Percentiles rank a stretch among this genome's conserved stretches.
phyloP scores from a whole-genome alignment of 805 yeast species.

The Grigorovia yakushimaensis region DNA sequence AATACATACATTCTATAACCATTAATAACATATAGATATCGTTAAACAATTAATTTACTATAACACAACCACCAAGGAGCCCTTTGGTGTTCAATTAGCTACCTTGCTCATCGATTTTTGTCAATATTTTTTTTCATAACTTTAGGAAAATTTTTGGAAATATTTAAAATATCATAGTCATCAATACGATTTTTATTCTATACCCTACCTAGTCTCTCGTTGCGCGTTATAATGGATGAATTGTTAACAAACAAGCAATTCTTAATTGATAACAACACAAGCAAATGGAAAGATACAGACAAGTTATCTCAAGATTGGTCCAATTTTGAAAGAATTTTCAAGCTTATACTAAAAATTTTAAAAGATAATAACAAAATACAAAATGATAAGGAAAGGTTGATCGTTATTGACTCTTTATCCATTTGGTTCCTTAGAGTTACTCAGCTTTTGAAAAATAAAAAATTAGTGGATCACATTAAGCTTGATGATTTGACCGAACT shows the following conservation, averaged over 20 bases:
- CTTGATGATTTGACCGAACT: slow-evolving; percentile 1
- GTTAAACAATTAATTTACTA: no score
- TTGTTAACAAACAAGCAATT: background rate
- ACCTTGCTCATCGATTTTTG: no score
- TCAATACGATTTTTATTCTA: no score
- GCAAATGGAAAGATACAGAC: background rate
- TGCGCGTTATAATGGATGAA: background rate
- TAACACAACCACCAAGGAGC: no score
- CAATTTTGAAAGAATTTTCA: slow-evolving; percentile 5
- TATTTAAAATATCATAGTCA: no score
- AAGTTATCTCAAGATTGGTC: background rate
- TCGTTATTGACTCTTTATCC: slow-evolving; percentile 49
- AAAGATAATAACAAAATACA: slow-evolving; percentile 4
- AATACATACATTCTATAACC: background rate
- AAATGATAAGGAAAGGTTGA: slow-evolving; percentile 20
- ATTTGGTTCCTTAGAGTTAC: slow-evolving; percentile 53
- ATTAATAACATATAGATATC: background rate
- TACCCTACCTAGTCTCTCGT: background rate
- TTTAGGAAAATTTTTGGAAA: no score
- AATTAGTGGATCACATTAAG: background rate
- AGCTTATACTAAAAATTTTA: slow-evolving; percentile 5
- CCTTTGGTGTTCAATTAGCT: no score
- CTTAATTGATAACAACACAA: slow-evolving; percentile 1
- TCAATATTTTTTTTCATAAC: no score
- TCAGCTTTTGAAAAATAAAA: slow-evolving; percentile 29